Base-by-base conservation (phyloP, 2,329 filamentous ascomycete genomes). In the Sarocladiaceae sp. region DNA sequence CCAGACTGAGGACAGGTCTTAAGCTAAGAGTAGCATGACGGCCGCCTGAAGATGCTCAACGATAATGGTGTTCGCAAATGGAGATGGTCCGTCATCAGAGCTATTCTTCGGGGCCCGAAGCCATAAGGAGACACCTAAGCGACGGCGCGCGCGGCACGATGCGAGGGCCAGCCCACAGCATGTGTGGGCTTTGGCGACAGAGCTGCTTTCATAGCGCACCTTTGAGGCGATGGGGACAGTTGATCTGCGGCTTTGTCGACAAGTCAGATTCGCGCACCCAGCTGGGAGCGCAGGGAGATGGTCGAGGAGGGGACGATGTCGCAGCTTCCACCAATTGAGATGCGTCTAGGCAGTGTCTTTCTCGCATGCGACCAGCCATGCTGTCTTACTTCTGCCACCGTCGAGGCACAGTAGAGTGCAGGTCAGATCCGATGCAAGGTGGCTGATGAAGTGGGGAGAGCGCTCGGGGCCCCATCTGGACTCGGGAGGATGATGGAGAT, bases 1-100 rank as follows among this genome's bases (percentile, higher is more conserved):
- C 37, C 37, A 24, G 37, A 29, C 21, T 41, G 37, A 41, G 37
- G 12, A 41, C 37, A 41, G 15, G 37, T 41, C 37, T 41, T 41
- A 41, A n/a, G n/a, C 4, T 21, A 21, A 41, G 37, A 41, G 37
- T 18, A 41, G 24, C 37, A 41, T 16, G n/a, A 18, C 23, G 16
- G 29, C 26, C 7, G 19, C 37, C 37, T 41, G 19, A 39, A 13
- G 37, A 29, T 29, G 24, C n/a, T 19, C 37, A 6, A 27, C 26
- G 34, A 19, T 24, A 29, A 13, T 23, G n/a, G n/a, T n/a, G n/a
- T n/a, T n/a, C n/a, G n/a, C n/a, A n/a, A n/a, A n/a, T n/a, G n/a
- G n/a, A n/a, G n/a, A n/a, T n/a, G n/a, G n/a, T n/a, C n/a, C n/a
- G n/a, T n/a, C n/a, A n/a, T n/a, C n/a, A n/a, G n/a, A n/a, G n/a